Evolutionary conservation across 768 basidiomycete species (phyloP), one percentile per base, ranked within the genome.

Genomic region (Leccinum disarticulatum): DNA sequence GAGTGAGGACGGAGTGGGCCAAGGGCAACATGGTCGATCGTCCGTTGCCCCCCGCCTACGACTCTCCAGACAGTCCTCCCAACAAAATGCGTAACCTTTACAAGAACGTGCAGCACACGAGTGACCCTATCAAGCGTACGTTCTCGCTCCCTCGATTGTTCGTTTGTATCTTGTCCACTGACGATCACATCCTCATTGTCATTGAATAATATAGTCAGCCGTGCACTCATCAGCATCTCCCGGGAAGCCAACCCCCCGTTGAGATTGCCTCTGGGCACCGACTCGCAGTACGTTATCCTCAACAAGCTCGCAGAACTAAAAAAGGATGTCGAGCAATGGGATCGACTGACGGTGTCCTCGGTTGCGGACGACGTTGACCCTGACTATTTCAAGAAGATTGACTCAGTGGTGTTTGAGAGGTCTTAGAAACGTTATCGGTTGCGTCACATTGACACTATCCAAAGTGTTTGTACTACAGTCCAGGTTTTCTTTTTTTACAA

Each of bases 291-390:
- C 41, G 0, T 65, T 28, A 48, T 69, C 2, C 56, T 50, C 14
- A 58, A 51, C 17, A 70, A 69, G 56, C 55, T 69, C 10, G 10
- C 30, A 2, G 57, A 69, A 17, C 55, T 68, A 59, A 61, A 56
- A 48, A 66, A 50, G 33, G 67, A 68, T 0, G 27, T 64, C 1
- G 58, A 68, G 6, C 19, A 61, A 4, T 66, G 61, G 59, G 52
- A 63, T n/a, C 33, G 49, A 15, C n/a, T 68, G 14, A 58, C 57
- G 3, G 14, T 59, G 10, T 65, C 67, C 13, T 43, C 67, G 3
- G 67, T 66, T n/a, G 67, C 64, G 3, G 67, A 68, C 19, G 67
- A 68, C 31, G 60, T 58, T 4, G 67, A 68, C 38, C 67, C 64
- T 13, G 14, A 25, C 6, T 58, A 49, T 30, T 64, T 56, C 51